Base-by-base conservation (phyloP, 2,329 filamentous ascomycete genomes). In the Didymella pinodella region DNA sequence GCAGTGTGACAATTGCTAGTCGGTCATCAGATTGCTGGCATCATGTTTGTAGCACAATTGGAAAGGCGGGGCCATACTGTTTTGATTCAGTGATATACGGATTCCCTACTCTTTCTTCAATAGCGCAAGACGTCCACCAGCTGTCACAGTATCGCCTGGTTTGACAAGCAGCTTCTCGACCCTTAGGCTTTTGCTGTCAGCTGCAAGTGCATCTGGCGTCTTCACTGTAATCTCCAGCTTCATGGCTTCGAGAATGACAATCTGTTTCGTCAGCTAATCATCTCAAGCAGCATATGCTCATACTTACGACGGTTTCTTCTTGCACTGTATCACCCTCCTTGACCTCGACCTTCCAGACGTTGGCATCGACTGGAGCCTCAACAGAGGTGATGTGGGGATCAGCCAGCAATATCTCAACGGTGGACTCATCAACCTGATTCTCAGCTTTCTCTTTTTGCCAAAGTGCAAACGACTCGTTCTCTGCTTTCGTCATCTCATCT, bases 391-490 rank as follows among this genome's bases (percentile, higher is more conserved):
- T 77, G 4, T 63, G 63, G 2, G 75, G 71, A 63, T 81, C 80
- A 59, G 82, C 75, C 14, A 85, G 64, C 60, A 86, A 66, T 28
- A 74, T 75, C 46, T 84, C 82, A 20, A 86, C 75, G 2, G 79
- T 80, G 54, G 83, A 77, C 63, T 82, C 76, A 41, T 83, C 81
- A 2, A 84, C 71, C 61, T 77, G 76, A 25, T 68, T 76, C 65
- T 77, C 78, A 8, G 72, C 71, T 70, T 80, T 81, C 49, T 81
- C 79, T 48, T 73, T 75, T 47, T 79, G 67, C 79, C 79, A 81
- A 34, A 70, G 74, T 59, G 73, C 72, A 57, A 81, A 59, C 43
- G 75, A 78, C 48, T 83, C 80, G 22, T 80, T 79, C 65, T 83
- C 80, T 1, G 80, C 80, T 65, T 79, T 81, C 6, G 75, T 75